Percentiles rank a stretch among this genome's conserved stretches.
Conservation (phyloP, 225 moss, liverwort and hornwort species). For the Pseudisothecium myosuroides region DNA sequence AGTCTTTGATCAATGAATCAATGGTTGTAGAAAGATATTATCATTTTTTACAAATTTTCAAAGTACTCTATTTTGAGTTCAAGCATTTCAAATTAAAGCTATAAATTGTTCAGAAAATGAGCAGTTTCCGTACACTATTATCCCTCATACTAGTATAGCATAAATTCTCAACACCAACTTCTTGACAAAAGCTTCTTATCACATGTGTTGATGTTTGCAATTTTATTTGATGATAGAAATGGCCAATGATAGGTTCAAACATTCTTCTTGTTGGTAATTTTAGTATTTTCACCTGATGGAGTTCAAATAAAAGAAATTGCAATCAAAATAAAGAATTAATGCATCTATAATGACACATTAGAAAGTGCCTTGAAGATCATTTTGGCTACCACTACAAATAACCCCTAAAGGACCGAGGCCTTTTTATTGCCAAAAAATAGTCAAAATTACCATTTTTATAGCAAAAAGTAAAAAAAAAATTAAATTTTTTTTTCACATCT, state of each 20-base stretch:
- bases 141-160: not conserved
- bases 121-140: not conserved
- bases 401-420: too few relatives aligned
- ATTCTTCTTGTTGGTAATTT: not conserved
- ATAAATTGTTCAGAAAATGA: not conserved
- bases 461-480: too few relatives aligned
- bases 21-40: too few relatives aligned
- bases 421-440: too few relatives aligned
- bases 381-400: rapidly evolving
- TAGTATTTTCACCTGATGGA: rapidly evolving
- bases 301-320: not conserved
- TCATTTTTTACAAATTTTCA: not conserved
- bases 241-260: not conserved
- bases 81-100: not conserved
- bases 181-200: not conserved
- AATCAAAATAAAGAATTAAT: not conserved
- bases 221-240: not conserved
- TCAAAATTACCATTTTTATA: too few relatives aligned
- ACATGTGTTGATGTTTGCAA: not conserved
- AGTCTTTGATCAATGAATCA: too few relatives aligned
- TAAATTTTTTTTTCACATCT: too few relatives aligned
- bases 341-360: not conserved
- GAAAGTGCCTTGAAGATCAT: not conserved
- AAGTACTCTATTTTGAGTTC: not conserved
- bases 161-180: not conserved